A percentile compares a stretch with the other conserved stretches of the same genome.
These are phyloP conservation scores for Agaricus sinodeliciosus DNA, from an alignment of 768 basidiomycete genomes.

Conservation along the genomic window DNA sequence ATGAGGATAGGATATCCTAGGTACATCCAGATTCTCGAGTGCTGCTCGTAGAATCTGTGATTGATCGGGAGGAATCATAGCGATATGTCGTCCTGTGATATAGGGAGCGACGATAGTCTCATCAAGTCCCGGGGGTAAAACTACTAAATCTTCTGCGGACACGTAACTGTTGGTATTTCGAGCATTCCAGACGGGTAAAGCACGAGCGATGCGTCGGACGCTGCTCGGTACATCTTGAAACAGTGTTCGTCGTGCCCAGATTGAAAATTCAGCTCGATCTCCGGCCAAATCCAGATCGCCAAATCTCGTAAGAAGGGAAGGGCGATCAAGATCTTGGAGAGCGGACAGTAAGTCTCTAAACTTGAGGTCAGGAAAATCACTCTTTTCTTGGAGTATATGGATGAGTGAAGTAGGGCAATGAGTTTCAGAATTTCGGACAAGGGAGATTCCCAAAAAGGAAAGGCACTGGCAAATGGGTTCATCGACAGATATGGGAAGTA, in stretches of 20 bases:
- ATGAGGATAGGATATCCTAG: not conserved
- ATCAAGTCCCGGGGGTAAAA: conserved; percentile 5
- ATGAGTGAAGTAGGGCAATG: not conserved
- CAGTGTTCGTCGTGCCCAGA: not conserved
- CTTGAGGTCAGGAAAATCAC: not conserved
- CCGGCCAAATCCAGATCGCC: not conserved
- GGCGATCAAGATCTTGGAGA: not conserved
- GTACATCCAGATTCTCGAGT: not conserved
- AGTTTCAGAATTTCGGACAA: not conserved
- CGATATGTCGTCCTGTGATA: not conserved
- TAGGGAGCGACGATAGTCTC: not conserved
- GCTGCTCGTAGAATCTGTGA: not conserved
- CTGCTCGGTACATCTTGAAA: not conserved
- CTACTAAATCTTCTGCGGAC: not conserved
- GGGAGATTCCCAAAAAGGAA: not conserved
- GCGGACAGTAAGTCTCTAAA: not conserved
- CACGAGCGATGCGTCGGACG: not conserved
- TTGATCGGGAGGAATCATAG: not conserved
- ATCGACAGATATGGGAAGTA: conserved; percentile 14
- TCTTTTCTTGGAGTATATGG: not conserved
- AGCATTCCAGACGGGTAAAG: conserved; percentile 26
- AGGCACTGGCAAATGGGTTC: conserved; percentile 11
- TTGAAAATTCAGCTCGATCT: not conserved
- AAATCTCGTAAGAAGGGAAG: not conserved
- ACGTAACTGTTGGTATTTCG: not conserved